Base-by-base conservation (phyloP, 352 stramenopile genomes). In the Phytophthora syringae region DNA sequence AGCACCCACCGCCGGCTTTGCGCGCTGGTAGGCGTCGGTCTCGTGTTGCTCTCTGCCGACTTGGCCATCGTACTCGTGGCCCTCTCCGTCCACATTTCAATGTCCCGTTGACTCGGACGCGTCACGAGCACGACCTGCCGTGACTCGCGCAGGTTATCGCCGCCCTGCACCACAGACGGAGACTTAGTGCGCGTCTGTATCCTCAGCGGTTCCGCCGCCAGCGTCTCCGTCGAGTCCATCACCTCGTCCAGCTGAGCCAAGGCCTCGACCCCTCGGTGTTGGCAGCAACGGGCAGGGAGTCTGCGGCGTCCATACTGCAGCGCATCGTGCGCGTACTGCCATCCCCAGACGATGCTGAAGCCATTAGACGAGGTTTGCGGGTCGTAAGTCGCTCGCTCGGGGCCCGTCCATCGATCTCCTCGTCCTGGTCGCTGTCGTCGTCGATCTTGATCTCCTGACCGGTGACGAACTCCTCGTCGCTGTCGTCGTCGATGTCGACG, bases 71-170 rank as follows among this genome's bases (percentile, higher is more conserved):
- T 91, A 61, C 74, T 94, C 6, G 80, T 89, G 25, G 83, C 82
- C 1, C 84, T 83, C 70, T 93, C 79, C 21, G 85, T 91, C 86
- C 86, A 95, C 73, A 88, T 80, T 27, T 86, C 82, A 49, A 94
- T 88, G 50, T 95, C 87, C 84, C 79, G 70, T 49, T 91, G 81
- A 45, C 85, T 94, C 1, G 85, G 85, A 11, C 82, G 72, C 7
- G 81, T 92, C 12, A 94, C 82, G 20, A 94, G 66, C n/a, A 94
- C 74, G 9, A 94, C 85, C 16, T 70, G 70, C 18, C 78, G 70
- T 11, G 80, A 87, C 47, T 76, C 53, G 39, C 64, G 60, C 20
- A 64, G 45, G 27, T 44, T 64, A 21, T 72, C 64, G 47, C 67
- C 67, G 11, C 40, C 25, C 27, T 60, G 63, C 5, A 40, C 37